Conservation (phyloP, 176 grass and related monocot genomes). For the Eragrostis curvula region DNA sequence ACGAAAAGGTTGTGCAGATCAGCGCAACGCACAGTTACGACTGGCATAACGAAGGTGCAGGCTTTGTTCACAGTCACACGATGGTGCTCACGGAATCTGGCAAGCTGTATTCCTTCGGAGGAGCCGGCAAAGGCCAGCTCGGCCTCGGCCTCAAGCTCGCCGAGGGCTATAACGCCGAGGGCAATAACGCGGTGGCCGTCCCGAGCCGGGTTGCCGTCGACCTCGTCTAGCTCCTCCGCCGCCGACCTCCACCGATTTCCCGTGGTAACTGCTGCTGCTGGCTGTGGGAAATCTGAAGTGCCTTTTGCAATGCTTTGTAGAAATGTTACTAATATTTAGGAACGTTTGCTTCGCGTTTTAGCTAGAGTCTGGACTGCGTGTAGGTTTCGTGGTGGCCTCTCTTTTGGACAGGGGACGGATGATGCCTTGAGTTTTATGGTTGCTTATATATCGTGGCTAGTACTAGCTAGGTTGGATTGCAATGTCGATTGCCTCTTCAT, state of each 20-base stretch:
- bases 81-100: constrained; percentile 56
- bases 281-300: neutral
- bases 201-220: constrained; percentile 40
- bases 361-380: neutral
- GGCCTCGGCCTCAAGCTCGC: constrained; percentile 66
- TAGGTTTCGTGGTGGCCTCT: neutral
- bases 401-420: constrained; percentile 22
- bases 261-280: neutral
- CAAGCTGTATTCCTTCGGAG: constrained; percentile 60
- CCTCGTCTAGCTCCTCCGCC: constrained; percentile 41
- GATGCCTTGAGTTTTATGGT: neutral
- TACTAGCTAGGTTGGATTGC: neutral
- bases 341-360: neutral
- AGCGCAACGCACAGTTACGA: constrained; percentile 53
- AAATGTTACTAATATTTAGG: neutral
- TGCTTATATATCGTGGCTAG: neutral
- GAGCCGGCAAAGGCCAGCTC: constrained; percentile 53
- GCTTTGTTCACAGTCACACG: constrained; percentile 36
- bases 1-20: constrained; percentile 54
- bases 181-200: constrained; percentile 4
- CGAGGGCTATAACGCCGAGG: constrained; percentile 24
- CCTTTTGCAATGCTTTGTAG: neutral
- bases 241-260: neutral
- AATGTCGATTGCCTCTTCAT: neutral
- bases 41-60: neutral